phyloP scores from a whole-genome alignment of 306 rosid species.

The Cicer yamashitae region DNA sequence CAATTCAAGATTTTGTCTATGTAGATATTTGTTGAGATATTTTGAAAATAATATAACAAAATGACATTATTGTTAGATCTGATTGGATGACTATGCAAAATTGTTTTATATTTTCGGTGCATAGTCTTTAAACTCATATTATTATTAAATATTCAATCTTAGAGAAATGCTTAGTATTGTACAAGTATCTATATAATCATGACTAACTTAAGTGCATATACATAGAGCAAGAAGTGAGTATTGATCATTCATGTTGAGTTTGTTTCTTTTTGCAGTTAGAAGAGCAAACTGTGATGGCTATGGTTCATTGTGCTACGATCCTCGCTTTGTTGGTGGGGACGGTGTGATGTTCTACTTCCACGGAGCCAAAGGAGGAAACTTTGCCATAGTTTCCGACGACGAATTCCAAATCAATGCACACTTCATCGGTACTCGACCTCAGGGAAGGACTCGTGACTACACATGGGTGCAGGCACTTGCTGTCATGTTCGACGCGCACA shows the following conservation, averaged over 20 bases:
- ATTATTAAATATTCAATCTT: background rate
- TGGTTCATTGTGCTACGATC: conserved; percentile 83
- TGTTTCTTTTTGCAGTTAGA: conserved; percentile 55
- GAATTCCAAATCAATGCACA: conserved; percentile 77
- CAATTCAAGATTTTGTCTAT: too few relatives aligned
- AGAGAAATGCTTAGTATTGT: background rate
- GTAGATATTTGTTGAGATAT: too few relatives aligned
- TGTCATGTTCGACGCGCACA: conserved; percentile 70
- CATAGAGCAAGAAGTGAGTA: background rate
- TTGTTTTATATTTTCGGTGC: too few relatives aligned
- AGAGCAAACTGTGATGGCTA: conserved; percentile 75
- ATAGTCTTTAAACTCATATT: too few relatives aligned
- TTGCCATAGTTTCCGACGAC: conserved; percentile 69
- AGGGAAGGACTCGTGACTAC: conserved; percentile 79
- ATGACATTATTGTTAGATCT: too few relatives aligned
- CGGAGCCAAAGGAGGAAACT: conserved; percentile 74
- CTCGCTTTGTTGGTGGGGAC: conserved; percentile 82
- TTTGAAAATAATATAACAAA: too few relatives aligned
- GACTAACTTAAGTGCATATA: background rate
- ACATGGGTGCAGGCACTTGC: conserved; percentile 86
- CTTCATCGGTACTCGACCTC: conserved; percentile 73
- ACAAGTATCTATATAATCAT: too few relatives aligned
- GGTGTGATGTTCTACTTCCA: conserved; percentile 91
- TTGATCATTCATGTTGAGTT: background rate
- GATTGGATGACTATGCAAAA: too few relatives aligned